phyloP scores from a whole-genome alignment of 2,329 filamentous ascomycete genomes.

The Tolypocladium pustulatum region DNA sequence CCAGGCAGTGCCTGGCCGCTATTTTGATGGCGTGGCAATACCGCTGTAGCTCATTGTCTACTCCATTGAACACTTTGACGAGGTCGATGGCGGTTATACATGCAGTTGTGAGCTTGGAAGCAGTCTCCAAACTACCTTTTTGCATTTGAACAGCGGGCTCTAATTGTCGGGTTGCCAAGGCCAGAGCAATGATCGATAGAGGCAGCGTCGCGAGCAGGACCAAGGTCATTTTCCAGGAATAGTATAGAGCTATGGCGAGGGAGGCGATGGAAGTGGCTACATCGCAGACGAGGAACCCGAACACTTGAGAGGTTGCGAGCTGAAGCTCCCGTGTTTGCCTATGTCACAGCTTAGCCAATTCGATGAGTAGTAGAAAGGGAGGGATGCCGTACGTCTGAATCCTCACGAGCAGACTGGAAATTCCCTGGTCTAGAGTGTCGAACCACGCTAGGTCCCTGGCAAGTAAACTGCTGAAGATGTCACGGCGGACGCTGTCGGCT shows the following conservation, averaged over 20 bases:
- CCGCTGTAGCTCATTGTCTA: slow-evolving; percentile 55
- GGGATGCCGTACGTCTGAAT: slow-evolving; percentile 55
- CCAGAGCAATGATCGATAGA: slow-evolving; percentile 50
- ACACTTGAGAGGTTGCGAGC: slow-evolving; percentile 64
- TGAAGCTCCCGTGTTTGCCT: slow-evolving; percentile 81
- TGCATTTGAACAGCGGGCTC: slow-evolving; percentile 60
- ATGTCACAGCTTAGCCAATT: not conserved
- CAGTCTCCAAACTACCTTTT: slow-evolving; percentile 53
- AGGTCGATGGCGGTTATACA: slow-evolving; percentile 68
- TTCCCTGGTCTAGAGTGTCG: slow-evolving; percentile 60
- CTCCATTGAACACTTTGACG: slow-evolving; percentile 77
- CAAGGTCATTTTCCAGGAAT: slow-evolving; percentile 75
- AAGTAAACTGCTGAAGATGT: slow-evolving; percentile 60
- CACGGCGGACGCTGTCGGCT: slow-evolving; percentile 51
- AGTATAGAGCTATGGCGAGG: slow-evolving; percentile 62
- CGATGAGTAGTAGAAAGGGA: not conserved
- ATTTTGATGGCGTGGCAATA: slow-evolving; percentile 48
- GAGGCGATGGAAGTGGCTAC: slow-evolving; percentile 54
- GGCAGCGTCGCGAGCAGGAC: slow-evolving; percentile 68
- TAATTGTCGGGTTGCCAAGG: slow-evolving; percentile 48
- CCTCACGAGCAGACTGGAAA: slow-evolving; percentile 58
- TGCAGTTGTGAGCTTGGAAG: slow-evolving; percentile 61
- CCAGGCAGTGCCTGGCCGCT: slow-evolving; percentile 53
- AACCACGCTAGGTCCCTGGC: slow-evolving; percentile 73
- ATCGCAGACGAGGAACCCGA: slow-evolving; percentile 60